These are phyloP conservation scores for Trichosporon faecale DNA, from an alignment of 1,284 basidiomycete genomes.

Conservation along the genomic window DNA sequence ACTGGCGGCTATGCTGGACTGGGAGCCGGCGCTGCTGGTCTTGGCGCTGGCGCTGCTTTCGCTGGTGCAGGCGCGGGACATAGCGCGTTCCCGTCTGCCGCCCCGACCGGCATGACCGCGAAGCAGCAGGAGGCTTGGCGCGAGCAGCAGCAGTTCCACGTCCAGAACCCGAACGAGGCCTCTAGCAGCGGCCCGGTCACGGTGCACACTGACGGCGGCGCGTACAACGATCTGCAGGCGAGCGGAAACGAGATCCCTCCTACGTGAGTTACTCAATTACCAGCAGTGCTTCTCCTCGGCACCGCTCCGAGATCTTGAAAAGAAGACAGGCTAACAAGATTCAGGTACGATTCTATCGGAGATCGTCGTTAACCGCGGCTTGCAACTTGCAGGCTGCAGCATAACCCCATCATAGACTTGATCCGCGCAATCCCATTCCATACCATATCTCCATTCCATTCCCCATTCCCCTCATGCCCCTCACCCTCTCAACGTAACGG, in stretches of 20 bases:
- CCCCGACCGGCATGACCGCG: constrained; percentile 31
- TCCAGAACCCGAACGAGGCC: constrained; percentile 30
- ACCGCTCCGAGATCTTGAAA: background rate
- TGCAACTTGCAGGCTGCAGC: background rate
- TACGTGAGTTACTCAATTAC: constrained; percentile 29
- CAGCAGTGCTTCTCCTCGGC: background rate
- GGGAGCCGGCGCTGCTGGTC: constrained; percentile 22
- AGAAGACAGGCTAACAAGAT: background rate
- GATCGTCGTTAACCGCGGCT: constrained; percentile 15
- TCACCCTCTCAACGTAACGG: background rate
- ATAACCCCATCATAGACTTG: background rate
- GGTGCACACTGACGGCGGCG: constrained; percentile 42
- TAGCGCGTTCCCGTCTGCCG: constrained; percentile 15
- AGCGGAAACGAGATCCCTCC: constrained; percentile 38
- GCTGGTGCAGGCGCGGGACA: background rate
- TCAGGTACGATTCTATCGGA: constrained; percentile 37
- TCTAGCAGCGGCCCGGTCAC: constrained; percentile 27
- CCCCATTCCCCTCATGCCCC: too few relatives aligned
- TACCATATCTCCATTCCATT: background rate
- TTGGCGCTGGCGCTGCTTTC: constrained; percentile 11
- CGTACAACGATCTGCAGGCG: constrained; percentile 25
- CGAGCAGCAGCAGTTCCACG: constrained; percentile 39
- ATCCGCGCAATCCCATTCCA: background rate
- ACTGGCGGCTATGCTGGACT: constrained; percentile 11
- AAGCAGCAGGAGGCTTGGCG: constrained; percentile 48